These are phyloP conservation scores for Gnomoniopsis smithogilvyi DNA, from an alignment of 2,329 filamentous ascomycete species.

Conservation along the genomic window DNA sequence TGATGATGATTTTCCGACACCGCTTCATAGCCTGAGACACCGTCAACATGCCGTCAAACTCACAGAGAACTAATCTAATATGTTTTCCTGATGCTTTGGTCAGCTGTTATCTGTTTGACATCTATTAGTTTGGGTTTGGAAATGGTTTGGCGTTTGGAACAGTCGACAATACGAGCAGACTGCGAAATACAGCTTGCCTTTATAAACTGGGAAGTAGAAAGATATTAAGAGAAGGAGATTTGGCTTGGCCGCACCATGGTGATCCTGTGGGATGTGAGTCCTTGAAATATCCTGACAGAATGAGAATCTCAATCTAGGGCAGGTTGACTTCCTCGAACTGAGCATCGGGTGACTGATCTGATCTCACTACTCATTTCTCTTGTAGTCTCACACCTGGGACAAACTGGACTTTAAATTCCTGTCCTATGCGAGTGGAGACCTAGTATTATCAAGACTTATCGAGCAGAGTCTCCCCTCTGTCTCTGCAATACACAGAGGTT, in stretches of 20 bases:
- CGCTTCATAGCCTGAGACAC: conserved; percentile 6
- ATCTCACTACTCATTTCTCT: neutral
- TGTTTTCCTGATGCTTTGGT: neutral
- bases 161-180: too few relatives aligned
- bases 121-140: neutral
- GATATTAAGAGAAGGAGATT: neutral
- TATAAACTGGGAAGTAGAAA: neutral
- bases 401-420: too few relatives aligned
- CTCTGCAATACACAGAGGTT: neutral
- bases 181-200: too few relatives aligned
- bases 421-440: too few relatives aligned
- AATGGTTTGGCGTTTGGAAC: neutral
- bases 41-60: neutral
- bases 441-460: neutral
- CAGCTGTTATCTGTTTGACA: neutral
- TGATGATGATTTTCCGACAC: neutral
- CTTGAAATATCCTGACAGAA: neutral
- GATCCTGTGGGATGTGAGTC: neutral
- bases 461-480: neutral
- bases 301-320: neutral
- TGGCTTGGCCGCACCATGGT: neutral
- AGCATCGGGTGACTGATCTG: neutral
- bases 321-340: neutral
- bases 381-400: neutral
- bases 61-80: neutral